A percentile compares a stretch with the other conserved stretches of the same genome.
phyloP scores from a whole-genome alignment of 2,329 filamentous ascomycete genomes.

The Myriosclerotinia scirpicola region DNA sequence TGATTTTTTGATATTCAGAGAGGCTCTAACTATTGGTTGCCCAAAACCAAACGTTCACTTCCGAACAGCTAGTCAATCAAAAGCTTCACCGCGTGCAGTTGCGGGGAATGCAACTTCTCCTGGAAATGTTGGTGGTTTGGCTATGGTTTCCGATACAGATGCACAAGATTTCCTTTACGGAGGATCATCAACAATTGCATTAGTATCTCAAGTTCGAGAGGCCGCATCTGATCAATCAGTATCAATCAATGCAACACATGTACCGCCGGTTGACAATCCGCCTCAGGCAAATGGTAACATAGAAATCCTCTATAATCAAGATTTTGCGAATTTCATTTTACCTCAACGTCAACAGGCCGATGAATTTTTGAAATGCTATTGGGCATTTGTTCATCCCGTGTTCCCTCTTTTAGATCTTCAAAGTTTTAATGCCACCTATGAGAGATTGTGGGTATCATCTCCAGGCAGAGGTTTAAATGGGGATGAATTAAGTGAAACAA shows the following conservation, averaged over 20 bases:
- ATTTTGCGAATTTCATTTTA: slow-evolving; percentile 25
- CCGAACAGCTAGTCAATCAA: background rate
- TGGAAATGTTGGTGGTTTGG: slow-evolving; percentile 18
- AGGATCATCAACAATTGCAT: slow-evolving; percentile 19
- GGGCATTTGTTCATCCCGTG: slow-evolving; percentile 31
- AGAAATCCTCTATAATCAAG: slow-evolving; percentile 19
- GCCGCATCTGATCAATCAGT: slow-evolving; percentile 13
- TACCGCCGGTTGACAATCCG: background rate
- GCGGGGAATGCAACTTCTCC: background rate
- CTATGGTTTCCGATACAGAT: slow-evolving; percentile 18
- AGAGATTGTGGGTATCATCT: slow-evolving; percentile 26
- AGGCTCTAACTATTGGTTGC: background rate
- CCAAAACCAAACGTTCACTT: slow-evolving; percentile 1
- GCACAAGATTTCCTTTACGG: slow-evolving; percentile 14
- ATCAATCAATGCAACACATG: background rate
- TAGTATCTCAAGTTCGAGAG: slow-evolving; percentile 18
- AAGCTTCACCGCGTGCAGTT: background rate
- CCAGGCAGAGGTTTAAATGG: slow-evolving; percentile 5
- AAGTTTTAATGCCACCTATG: slow-evolving; percentile 26
- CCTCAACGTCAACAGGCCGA: slow-evolving; percentile 31
- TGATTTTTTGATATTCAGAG: slow-evolving; percentile 1
- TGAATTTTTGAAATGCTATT: slow-evolving; percentile 30
- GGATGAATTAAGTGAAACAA: slow-evolving; percentile 22
- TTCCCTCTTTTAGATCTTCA: slow-evolving; percentile 31
- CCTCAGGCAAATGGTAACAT: background rate